Base-by-base conservation (phyloP, 257 asterid species). In the Solanum appendiculatum region DNA sequence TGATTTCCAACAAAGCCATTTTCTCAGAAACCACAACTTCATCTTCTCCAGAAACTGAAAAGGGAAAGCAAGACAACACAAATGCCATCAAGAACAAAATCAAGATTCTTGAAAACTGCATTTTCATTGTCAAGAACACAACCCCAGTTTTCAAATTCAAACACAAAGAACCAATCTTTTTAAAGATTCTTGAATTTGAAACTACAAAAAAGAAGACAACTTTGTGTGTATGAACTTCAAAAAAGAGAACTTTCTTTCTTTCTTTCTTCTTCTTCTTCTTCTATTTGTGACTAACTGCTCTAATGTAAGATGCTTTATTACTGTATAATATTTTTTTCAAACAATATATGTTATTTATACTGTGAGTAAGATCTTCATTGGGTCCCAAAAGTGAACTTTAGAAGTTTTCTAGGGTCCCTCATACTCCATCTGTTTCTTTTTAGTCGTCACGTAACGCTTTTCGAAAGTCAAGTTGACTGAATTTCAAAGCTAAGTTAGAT, bases 1-100 rank as follows among this genome's bases (percentile, higher is more conserved):
- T 94, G 89, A 95, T 86, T 91, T 94, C 98, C 93, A 95, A 77
- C 6, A 97, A 95, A 63, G 96, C 98, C 86, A 98, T 91, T 93
- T 91, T 93, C 84, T 97, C 99, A 86, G 82, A 92, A 80, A 54
- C 91, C 2, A 87, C 69, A 14, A 60, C 92, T 63, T 70, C 70
- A n/a, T 63, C 91, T 51, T 63, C 90, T 51, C 78, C 87, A 74
- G 66, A 91, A 90, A 93, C 92, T 73, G 91, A 86, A 46, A 93
- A 85, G 86, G 93, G 39, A 86, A 91, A 89, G 86, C 89, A 90
- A 23, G 40, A 80, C 5, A 92, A 29, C 89, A 91, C 87, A 90
- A 94, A 88, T 90, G 91, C 87, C 90, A 91, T 93, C 92, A 94
- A 88, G 23, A 80, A 48, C 85, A 80, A 46, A 18, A 14, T 78